A percentile compares a stretch with the other conserved stretches of the same genome.
These are phyloP conservation scores for Chamaecrista fasciculata DNA, from an alignment of 306 rosid genomes.

Conservation along the genomic window DNA sequence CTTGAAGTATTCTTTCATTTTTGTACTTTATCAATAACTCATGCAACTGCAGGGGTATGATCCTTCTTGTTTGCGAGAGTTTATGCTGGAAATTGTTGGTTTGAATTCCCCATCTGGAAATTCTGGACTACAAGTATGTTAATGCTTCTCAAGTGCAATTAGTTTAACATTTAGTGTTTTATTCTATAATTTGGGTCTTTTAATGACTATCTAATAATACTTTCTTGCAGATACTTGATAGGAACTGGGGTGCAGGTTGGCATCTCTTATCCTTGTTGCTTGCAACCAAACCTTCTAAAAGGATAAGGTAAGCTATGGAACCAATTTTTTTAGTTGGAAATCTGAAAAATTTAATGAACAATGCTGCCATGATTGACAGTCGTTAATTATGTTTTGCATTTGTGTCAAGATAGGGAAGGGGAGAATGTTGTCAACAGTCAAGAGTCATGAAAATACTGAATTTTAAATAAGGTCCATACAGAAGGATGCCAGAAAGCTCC, in stretches of 20 bases:
- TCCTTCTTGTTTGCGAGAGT: slow-evolving; percentile 92
- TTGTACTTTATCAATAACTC: slow-evolving; percentile 22
- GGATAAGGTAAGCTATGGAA: slow-evolving; percentile 61
- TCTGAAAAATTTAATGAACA: slow-evolving; percentile 26
- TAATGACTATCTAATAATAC: slow-evolving; percentile 24
- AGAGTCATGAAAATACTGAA: slow-evolving; percentile 4
- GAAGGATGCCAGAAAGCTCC: neutral
- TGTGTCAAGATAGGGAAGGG: slow-evolving; percentile 14
- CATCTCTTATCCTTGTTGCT: slow-evolving; percentile 85
- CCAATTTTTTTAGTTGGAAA: slow-evolving; percentile 20
- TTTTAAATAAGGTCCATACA: neutral
- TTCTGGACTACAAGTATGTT: slow-evolving; percentile 72
- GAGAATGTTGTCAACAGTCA: neutral
- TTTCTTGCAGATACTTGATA: slow-evolving; percentile 84
- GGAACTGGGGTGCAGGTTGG: slow-evolving; percentile 99
- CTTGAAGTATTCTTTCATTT: neutral
- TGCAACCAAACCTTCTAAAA: slow-evolving; percentile 72
- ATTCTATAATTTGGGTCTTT: slow-evolving; percentile 17
- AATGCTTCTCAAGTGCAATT: slow-evolving; percentile 9
- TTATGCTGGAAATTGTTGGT: slow-evolving; percentile 63
- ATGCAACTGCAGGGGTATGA: slow-evolving; percentile 76
- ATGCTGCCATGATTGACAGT: slow-evolving; percentile 13
- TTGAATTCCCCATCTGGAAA: slow-evolving; percentile 69
- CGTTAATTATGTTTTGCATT: slow-evolving; percentile 14
- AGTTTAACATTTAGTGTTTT: slow-evolving; percentile 23